Evolutionary conservation across 441 rosid species (phyloP), one percentile per base, ranked within the genome.

Genomic region (Pelargonium australe): DNA sequence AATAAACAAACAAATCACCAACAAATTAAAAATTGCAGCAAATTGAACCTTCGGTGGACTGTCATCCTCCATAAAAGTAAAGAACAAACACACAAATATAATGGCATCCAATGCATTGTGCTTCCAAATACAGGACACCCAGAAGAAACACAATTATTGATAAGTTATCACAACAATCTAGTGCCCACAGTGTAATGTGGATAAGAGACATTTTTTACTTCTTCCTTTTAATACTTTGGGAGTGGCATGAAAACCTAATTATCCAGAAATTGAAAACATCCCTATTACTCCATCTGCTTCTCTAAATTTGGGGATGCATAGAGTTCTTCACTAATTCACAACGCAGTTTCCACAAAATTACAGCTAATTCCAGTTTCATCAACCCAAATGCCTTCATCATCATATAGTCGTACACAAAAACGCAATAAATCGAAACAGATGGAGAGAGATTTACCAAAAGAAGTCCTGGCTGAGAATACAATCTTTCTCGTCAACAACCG

Each of bases 401-500:
- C 41, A 37, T 37, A 37, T 0, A 37, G 0, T 5, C 7, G 41
- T 37, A 37, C 19, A 53, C 20, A 53, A 20, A 53, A 14, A 53
- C 5, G 7, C 60, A n/a, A 53, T 13, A 53, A 49, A 53, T 3
- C 60, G 17, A n/a, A 53, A 14, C 19, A 53, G 19, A 53, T 13
- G 19, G 0, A 17, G 19, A 43, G 20, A 17, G 19, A 70, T 44
- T 63, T 78, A 92, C 97, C 96, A 92, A 77, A 92, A 92, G 77
- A 92, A 88, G 67, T 89, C 97, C 80, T 92, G 96, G 25, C 91
- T 92, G 75, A 92, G 97, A 57, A 92, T 89, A 74, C 78, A 85
- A 57, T 85, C 86, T 66, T 75, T 51, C 17, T 51, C 58, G 7
- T 51, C 58, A 14, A 51, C 58, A n/a, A 51, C 14, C 1, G 14